A percentile compares a stretch with the other conserved stretches of the same genome.
Evolutionary conservation across 2,329 filamentous ascomycete genomes (phyloP).

Genomic region (Ustulina deusta): DNA sequence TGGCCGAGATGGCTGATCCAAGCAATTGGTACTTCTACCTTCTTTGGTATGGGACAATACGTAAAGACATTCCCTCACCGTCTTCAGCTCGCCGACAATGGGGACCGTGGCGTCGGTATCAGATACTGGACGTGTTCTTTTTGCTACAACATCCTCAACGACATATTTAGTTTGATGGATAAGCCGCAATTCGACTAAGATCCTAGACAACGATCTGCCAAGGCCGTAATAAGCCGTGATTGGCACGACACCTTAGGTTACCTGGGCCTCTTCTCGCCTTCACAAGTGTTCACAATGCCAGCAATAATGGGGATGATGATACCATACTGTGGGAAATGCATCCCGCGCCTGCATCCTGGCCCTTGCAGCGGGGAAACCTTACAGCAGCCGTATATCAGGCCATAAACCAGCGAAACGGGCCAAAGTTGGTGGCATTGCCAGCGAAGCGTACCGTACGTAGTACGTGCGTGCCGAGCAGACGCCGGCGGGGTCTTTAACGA

Average conservation of each 20-base stretch:
- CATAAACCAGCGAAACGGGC: slow-evolving; percentile 20
- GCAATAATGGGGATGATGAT: slow-evolving; percentile 17
- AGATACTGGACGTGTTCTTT: background rate
- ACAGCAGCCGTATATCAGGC: slow-evolving; percentile 30
- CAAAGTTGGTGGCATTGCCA: slow-evolving; percentile 28
- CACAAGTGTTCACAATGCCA: slow-evolving; percentile 28
- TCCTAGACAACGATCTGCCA: background rate
- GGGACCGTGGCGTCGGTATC: slow-evolving; percentile 32
- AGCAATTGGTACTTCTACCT: slow-evolving; percentile 34
- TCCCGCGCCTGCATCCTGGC: slow-evolving; percentile 29
- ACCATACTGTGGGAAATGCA: slow-evolving; percentile 7
- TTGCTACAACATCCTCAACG: slow-evolving; percentile 8
- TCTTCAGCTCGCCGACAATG: slow-evolving; percentile 22
- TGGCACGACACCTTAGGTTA: slow-evolving; percentile 32
- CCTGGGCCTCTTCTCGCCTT: slow-evolving; percentile 8
- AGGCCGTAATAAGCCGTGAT: slow-evolving; percentile 27
- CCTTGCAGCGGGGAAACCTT: slow-evolving; percentile 26
- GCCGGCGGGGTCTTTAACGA: slow-evolving; percentile 39
- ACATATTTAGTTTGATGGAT: background rate
- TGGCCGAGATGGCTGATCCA: slow-evolving; percentile 35
- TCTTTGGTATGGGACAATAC: slow-evolving; percentile 17
- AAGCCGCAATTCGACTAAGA: background rate
- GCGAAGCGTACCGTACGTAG: slow-evolving; percentile 25
- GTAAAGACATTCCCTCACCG: slow-evolving; percentile 17
- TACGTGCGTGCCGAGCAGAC: slow-evolving; percentile 23